Percentiles rank a stretch among this genome's conserved stretches.
phyloP scores from a whole-genome alignment of 176 grass and related monocot genomes.

The Leersia perrieri region DNA sequence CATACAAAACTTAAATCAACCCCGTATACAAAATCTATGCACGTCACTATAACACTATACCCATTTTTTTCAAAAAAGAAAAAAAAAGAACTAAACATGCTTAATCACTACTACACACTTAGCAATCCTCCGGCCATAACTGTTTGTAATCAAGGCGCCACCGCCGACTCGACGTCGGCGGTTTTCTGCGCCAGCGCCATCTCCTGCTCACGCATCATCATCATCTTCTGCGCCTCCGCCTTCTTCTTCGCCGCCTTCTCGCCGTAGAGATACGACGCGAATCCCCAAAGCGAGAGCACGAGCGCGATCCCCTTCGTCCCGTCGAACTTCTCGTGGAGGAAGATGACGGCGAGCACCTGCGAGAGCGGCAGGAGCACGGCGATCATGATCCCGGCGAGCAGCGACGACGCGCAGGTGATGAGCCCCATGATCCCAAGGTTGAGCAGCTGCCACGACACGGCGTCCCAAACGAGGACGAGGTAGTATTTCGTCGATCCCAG shows the following conservation, averaged over 20 bases:
- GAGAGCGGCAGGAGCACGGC: conserved; percentile 56
- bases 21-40: background rate
- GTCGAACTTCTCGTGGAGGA: conserved; percentile 79
- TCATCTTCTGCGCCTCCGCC: background rate
- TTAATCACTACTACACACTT: background rate
- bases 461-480: conserved; percentile 48
- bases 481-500: conserved; percentile 63
- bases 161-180: conserved; percentile 12
- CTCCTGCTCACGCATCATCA: conserved; percentile 17
- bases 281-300: conserved; percentile 66
- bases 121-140: background rate
- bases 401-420: conserved; percentile 55
- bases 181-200: conserved; percentile 2
- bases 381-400: conserved; percentile 68
- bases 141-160: background rate
- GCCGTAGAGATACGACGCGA: conserved; percentile 69
- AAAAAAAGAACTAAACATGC: background rate
- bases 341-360: conserved; percentile 56
- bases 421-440: conserved; percentile 65
- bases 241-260: conserved; percentile 53
- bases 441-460: conserved; percentile 59
- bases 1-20: background rate
- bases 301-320: conserved; percentile 57
- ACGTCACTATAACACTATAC: background rate
- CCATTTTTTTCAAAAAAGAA: background rate